Evolutionary conservation across 768 basidiomycete genomes (phyloP).

Genomic region (Asterophora parasitica): DNA sequence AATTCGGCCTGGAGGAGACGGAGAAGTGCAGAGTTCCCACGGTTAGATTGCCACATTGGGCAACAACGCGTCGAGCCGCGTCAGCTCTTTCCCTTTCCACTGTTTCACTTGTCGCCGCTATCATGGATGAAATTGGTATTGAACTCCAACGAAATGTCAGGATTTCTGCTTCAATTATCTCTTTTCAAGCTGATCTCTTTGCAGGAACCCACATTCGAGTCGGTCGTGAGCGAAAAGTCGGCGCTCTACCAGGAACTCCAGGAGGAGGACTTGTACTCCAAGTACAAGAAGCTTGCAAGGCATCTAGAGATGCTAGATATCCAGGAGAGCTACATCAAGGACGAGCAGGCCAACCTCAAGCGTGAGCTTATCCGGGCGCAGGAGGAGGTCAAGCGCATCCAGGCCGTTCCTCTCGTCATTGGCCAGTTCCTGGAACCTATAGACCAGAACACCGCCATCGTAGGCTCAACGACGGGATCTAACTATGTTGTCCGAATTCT

Average conservation of each 20-base stretch:
- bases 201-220: conserved; percentile 88
- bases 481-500: conserved; percentile 98
- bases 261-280: conserved; percentile 91
- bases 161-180: not conserved
- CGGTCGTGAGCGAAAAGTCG: conserved; percentile 85
- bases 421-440: conserved; percentile 99
- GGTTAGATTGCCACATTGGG: conserved; percentile 27
- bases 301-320: conserved; percentile 95
- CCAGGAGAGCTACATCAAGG: conserved; percentile 96
- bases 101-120: conserved; percentile 20
- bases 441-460: conserved; percentile 95
- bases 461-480: conserved; percentile 95
- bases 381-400: conserved; percentile 99
- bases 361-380: conserved; percentile 97
- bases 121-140: conserved; percentile 90
- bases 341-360: conserved; percentile 96
- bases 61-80: conserved; percentile 43
- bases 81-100: conserved; percentile 32
- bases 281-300: conserved; percentile 93
- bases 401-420: conserved; percentile 97
- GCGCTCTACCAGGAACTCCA: conserved; percentile 84
- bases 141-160: conserved; percentile 76
- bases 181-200: not conserved
- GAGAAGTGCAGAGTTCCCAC: conserved; percentile 30
- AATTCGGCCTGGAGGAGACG: not conserved